Base-by-base conservation (phyloP, 768 basidiomycete genomes). In the Tylopilus rubrobrunneus region DNA sequence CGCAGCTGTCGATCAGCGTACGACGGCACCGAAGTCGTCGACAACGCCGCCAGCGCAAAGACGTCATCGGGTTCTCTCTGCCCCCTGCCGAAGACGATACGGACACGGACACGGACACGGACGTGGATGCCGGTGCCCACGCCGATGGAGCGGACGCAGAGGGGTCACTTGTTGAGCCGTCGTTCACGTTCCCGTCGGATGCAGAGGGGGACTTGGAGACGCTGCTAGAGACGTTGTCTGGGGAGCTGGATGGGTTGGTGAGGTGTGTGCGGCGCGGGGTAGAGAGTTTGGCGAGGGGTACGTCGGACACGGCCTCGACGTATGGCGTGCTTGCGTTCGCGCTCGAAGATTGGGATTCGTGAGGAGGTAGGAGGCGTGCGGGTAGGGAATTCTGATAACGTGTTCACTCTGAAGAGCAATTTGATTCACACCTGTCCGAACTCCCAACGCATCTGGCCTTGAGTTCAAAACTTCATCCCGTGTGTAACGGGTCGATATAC, bases 311-410 rank as follows among this genome's bases (percentile, higher is more conserved):
- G 27, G 81, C 84, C 12, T 67, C 83, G 28, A 74, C 84, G 1
- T 91, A 89, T 64, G 85, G 81, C 1, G 76, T 88, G 31, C 72
- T 92, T 46, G 86, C 87, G 10, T 92, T 92, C 66, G 74, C 80
- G 40, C 71, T 92, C 55, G 86, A 91, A 51, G 89, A 89, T 64
- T 91, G 89, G 88, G 87, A 89, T 68, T 69, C 53, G 17, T 69
- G 48, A 56, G 25, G 25, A 3, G 25, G 25, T 25, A 5, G 25
- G 25, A 25, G 25, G 25, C 25, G 5, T 25, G 25, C 25, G n/a
- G n/a, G n/a, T n/a, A n/a, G n/a, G n/a, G n/a, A n/a, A n/a, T n/a
- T n/a, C n/a, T n/a, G n/a, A n/a, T n/a, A n/a, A n/a, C n/a, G n/a
- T n/a, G n/a, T n/a, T n/a, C n/a, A n/a, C n/a, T n/a, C n/a, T n/a